Base-by-base conservation (phyloP, 2,329 filamentous ascomycete genomes). In the Dactylellina leptospora region DNA sequence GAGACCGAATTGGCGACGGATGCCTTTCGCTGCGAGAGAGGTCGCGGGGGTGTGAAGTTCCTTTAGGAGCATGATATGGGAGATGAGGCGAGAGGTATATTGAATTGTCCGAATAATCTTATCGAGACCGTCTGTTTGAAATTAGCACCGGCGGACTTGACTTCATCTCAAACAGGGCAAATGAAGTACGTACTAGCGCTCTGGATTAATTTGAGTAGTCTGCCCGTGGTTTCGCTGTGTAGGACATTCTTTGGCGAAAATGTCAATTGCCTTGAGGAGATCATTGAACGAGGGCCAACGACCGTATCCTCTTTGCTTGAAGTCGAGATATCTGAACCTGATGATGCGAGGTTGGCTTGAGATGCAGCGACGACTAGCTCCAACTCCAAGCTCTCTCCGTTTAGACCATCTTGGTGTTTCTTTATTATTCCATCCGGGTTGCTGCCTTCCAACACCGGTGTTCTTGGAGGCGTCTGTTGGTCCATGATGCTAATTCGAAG, bases 21-120 rank as follows among this genome's bases (percentile, higher is more conserved):
- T 73, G 16, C 28, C 27, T 23, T 55, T 50, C 33, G 66, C 59
- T 27, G 66, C 66, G n/a, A 51, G 47, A 1, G 58, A 56, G 4
- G 66, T 71, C 10, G 60, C 2, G 10, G 54, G 28, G 2, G 38
- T 61, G 36, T 66, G 69, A 20, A 66, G 54, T 20, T 66, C 28
- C 25, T 61, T 61, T 3, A 66, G 33, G 30, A 66, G 60, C 69
- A 64, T 64, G 23, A 64, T 61, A n/a, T 73, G 69, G 5, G 69
- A 59, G 11, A 66, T 4, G 5, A 73, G 45, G 11, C 69, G 60
- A 28, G 69, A 47, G 5, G 55, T 66, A 20, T 64, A 73, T 47
- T 73, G 69, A 4, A 73, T 66, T 42, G 69, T 73, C 13, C 69
- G 69, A 28, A 73, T 55, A 18, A 73, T 58, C 38, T 73, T 73